Evolutionary conservation across 305 asterid genomes (phyloP), one percentile per base, ranked within the genome.

Genomic region (Striga hermonthica): DNA sequence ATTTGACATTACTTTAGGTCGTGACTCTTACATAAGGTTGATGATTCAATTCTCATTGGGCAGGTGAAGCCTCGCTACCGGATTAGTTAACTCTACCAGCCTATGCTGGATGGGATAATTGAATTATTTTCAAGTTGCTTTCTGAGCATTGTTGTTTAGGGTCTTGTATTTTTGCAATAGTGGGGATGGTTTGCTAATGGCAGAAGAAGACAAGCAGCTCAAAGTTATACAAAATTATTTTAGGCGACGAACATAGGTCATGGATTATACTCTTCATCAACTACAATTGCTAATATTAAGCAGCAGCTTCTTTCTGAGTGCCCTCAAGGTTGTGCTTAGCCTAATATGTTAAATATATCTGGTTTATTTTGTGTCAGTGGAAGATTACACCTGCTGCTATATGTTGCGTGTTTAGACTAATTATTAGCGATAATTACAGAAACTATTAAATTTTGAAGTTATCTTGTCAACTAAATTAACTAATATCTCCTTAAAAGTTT

Each of bases 161-260:
- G 14, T 74, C n/a, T 63, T 64, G 56, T 65, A 47, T 60, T 65
- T n/a, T 44, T 40, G 61, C 60, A 49, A 71, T 49, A 66, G 57
- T 52, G 49, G 64, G 74, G 76, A 66, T 56, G 54, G 69, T 57
- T 49, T 76, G 45, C 65, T 22, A n/a, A 78, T 78, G 83, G 83
- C 79, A 65, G 84, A 80, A 69, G 84, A 77, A 68, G 81, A 73
- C 35, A 77, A 74, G 43, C 62, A 48, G 57, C 55, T 84, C 54
- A 82, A 82, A 68, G 85, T 85, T 56, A 85, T 79, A 76, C 76
- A 79, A 86, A 72, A 79, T 85, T 62, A n/a, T 85, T 68, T 49
- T 88, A 85, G 55, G 86, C 88, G 71, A 80, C 91, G 16, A 86
- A 82, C 73, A 85, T 82, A 60, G 78, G 86, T 50, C 84, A 79